Percentiles rank a stretch among this genome's conserved stretches.
These are phyloP conservation scores for Tolypocladium guangdongense DNA, from an alignment of 2,329 filamentous ascomycete genomes.

Conservation along the genomic window DNA sequence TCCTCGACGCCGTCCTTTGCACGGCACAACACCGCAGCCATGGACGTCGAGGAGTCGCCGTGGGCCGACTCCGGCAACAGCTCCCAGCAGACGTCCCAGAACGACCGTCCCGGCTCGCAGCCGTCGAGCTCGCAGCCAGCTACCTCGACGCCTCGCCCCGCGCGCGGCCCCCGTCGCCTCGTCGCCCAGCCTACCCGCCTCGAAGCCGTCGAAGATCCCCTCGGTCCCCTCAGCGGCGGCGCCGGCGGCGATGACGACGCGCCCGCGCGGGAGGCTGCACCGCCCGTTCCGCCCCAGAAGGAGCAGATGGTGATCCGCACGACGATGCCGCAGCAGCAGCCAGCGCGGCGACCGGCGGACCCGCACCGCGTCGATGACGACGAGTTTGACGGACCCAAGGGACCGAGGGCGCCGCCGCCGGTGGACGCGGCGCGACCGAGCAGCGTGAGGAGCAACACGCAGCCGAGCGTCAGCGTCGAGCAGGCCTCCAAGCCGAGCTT, in stretches of 20 bases:
- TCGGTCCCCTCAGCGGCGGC: slow-evolving; percentile 64
- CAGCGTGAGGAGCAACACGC: slow-evolving; percentile 39
- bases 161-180: slow-evolving; percentile 47
- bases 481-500: slow-evolving; percentile 90
- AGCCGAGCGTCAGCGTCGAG: slow-evolving; percentile 80
- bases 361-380: slow-evolving; percentile 61
- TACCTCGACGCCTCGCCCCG: slow-evolving; percentile 26
- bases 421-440: slow-evolving; percentile 47
- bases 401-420: slow-evolving; percentile 55
- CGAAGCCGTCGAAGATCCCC: slow-evolving; percentile 65
- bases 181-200: slow-evolving; percentile 68
- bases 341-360: slow-evolving; percentile 36
- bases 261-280: slow-evolving; percentile 30
- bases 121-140: slow-evolving; percentile 19
- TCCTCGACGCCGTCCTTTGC: background rate
- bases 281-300: slow-evolving; percentile 60
- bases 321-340: slow-evolving; percentile 38
- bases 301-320: slow-evolving; percentile 52
- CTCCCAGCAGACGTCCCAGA: slow-evolving; percentile 18
- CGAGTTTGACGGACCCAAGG: slow-evolving; percentile 42
- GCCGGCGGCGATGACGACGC: slow-evolving; percentile 33
- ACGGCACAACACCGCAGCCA: slow-evolving; percentile 13
- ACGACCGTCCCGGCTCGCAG: slow-evolving; percentile 18
- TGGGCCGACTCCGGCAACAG: slow-evolving; percentile 37
- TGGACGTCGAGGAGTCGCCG: slow-evolving; percentile 43